Base-by-base conservation (phyloP, 176 grass and related monocot species). In the Chrysopogon serrulatus region DNA sequence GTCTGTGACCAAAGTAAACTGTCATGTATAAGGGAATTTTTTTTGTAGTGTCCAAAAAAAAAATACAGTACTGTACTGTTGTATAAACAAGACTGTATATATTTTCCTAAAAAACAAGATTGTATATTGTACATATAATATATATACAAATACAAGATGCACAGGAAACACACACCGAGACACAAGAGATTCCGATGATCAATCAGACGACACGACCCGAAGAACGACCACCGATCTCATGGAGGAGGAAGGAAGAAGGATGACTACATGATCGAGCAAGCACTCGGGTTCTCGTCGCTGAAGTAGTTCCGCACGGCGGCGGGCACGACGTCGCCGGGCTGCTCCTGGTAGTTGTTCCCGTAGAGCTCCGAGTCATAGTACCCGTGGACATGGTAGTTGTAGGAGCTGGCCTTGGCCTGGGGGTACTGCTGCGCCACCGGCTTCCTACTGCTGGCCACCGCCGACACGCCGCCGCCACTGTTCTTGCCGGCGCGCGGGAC, bases 301-400 rank as follows among this genome's bases (percentile, higher is more conserved):
- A 95, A 98, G 63, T 89, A 80, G 74, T 59, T 82, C 2, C 42
- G 42, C 31, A 72, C 81, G 53, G 43, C 82, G 36, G 66, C 65
- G 24, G 79, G 71, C 51, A 94, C 83, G 17, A 81, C 40, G 51
- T 79, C 44, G 75, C 75, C 37, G 19, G 18, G 76, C 39, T 85
- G 64, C 37, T 47, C 36, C 1, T 79, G 37, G 75, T 86, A 57
- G 84, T 89, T 76, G 84, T 89, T 76, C 14, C 92, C 91, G 28
- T 95, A 77, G 11, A 90, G 65, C 14, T 86, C 80, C 2, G 88
- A 71, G 79, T 86, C 76, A 13, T 77, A 82, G 59, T 95, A 98
- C 4, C 95, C 92, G 48, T 95, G 95, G 17, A 87, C 84, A 33
- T 65, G 76, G 54, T 98, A 98, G 67, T 98, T 98, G 89, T 98